A percentile compares a stretch with the other conserved stretches of the same genome.
Evolutionary conservation across 176 grass and related monocot species (phyloP).

Genomic region (Otatea glauca): DNA sequence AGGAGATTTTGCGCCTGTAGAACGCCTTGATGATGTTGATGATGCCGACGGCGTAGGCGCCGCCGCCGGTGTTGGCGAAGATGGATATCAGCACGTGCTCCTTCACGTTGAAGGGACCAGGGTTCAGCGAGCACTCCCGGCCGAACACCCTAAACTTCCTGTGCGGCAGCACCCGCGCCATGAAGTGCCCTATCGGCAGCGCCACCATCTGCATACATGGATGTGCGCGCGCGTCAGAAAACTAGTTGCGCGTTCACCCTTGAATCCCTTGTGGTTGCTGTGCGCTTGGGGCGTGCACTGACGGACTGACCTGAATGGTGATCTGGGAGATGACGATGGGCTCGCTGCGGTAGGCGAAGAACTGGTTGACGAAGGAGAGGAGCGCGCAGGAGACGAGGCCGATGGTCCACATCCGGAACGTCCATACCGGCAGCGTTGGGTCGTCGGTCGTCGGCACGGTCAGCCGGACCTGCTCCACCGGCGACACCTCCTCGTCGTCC

Average conservation of each 20-base stretch:
- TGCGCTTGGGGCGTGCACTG: not conserved
- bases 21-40: constrained; percentile 72
- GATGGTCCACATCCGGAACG: constrained; percentile 75
- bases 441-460: constrained; percentile 64
- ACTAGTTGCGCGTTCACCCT: not conserved
- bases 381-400: constrained; percentile 59
- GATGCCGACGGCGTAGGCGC: constrained; percentile 70
- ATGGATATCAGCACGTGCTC: constrained; percentile 88
- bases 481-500: constrained; percentile 45
- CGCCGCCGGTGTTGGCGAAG: constrained; percentile 76
- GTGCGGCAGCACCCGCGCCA: constrained; percentile 55
- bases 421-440: constrained; percentile 70
- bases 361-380: constrained; percentile 79
- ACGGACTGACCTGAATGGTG: constrained; percentile 56
- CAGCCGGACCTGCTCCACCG: constrained; percentile 75
- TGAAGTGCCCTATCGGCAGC: constrained; percentile 66
- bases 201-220: constrained; percentile 57
- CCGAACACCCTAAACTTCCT: constrained; percentile 46
- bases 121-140: constrained; percentile 52
- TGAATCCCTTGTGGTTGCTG: not conserved
- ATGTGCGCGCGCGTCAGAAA: not conserved
- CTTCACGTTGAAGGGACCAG: constrained; percentile 86
- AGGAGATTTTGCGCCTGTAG: constrained; percentile 68
- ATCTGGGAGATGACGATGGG: constrained; percentile 74
- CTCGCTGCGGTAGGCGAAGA: constrained; percentile 76